These are phyloP conservation scores for Vitis labrusca DNA, from an alignment of 164 flowering plant genomes.

Conservation along the genomic window DNA sequence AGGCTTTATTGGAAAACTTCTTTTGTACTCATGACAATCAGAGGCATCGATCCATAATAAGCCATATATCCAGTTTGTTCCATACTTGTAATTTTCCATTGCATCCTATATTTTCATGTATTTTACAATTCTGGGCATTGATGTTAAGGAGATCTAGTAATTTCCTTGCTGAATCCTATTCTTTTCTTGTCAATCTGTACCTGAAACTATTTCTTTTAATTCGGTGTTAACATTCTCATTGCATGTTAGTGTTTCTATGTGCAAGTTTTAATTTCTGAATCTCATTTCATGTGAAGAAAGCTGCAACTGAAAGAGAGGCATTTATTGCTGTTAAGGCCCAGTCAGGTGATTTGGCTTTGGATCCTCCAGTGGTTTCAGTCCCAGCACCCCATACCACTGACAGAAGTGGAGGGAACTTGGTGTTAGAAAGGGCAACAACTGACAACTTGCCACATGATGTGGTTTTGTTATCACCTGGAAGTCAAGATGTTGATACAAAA, in stretches of 20 bases:
- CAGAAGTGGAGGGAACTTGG: slow-evolving; percentile 17
- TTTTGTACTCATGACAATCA: not conserved
- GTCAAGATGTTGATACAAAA: slow-evolving; percentile 32
- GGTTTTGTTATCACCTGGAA: slow-evolving; percentile 16
- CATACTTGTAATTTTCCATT: too few relatives aligned
- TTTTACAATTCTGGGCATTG: too few relatives aligned
- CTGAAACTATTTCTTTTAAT: too few relatives aligned
- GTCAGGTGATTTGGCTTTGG: slow-evolving; percentile 14
- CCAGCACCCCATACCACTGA: slow-evolving; percentile 15
- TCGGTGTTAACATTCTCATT: too few relatives aligned
- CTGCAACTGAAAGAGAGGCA: slow-evolving; percentile 24
- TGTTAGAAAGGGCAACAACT: slow-evolving; percentile 7
- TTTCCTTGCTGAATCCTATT: too few relatives aligned
- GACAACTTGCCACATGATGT: slow-evolving; percentile 28
- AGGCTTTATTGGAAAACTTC: not conserved
- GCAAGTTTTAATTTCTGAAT: not conserved
- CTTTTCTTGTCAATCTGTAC: too few relatives aligned
- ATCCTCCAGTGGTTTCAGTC: slow-evolving; percentile 14
- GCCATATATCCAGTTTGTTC: too few relatives aligned
- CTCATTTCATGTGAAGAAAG: slow-evolving; percentile 21
- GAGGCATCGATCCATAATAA: too few relatives aligned
- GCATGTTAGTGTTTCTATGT: too few relatives aligned
- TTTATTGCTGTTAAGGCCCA: slow-evolving; percentile 25
- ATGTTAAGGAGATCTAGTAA: too few relatives aligned
- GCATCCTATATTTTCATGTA: too few relatives aligned